Evolutionary conservation across 768 basidiomycete genomes (phyloP), one percentile per base, ranked within the genome.

Genomic region (Boletus reticuloceps): DNA sequence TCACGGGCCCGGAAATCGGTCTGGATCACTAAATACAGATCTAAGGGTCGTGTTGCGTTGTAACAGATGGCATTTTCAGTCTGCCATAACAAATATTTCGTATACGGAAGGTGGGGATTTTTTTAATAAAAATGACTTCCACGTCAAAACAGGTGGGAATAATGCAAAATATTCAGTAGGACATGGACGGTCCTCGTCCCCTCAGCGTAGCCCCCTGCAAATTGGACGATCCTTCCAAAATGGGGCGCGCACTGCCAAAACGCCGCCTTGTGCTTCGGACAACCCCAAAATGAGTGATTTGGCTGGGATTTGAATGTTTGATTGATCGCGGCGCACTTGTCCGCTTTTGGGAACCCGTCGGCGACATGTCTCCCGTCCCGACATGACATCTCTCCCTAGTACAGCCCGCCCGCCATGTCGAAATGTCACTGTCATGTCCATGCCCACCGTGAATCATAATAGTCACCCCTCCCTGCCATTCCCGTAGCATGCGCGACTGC

Each of bases 11-110:
- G 70, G 69, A 71, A 69, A 70, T 72, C 70, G 72, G 71, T 56
- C 69, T 71, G 76, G 82, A 80, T 81, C 79, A 78, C 77, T 75
- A 79, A 80, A 76, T 81, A 80, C 79, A 84, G 81, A 84, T 84
- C 82, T 84, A 82, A 84, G 83, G 83, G 83, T 84, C 83, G 77
- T 70, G 76, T 77, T 81, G 81, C 75, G 74, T 75, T 69, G 69
- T 72, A 73, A 72, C 71, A 69, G 69, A 70, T 70, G 69, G 71
- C 71, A 72, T 66, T 72, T 70, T 65, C 65, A 67, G 65, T 69
- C 68, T 71, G 70, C 71, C 70, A 71, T 71, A 71, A 72, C 57
- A 64, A 22, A 72, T 67, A 65, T 70, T 70, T 70, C 69, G 67
- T 71, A 72, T 72, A 66, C 61, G 69, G 69, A 72, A 71, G 73